Base-by-base conservation (phyloP, 2,329 filamentous ascomycete genomes). In the Clonostachys rosea region DNA sequence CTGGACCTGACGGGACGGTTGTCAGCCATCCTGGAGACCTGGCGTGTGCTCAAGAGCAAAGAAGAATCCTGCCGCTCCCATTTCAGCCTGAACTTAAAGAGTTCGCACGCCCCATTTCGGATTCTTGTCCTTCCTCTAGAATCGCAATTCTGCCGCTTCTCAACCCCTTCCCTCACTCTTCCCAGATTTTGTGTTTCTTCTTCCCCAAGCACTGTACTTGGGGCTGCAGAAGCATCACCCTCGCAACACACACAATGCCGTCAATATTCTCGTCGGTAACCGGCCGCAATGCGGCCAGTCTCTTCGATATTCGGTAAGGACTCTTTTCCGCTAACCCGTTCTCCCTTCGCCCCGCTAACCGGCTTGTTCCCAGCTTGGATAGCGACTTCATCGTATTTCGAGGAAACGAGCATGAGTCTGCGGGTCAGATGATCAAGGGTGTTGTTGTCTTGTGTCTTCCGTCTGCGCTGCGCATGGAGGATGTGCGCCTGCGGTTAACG, bases 351-450 rank as follows among this genome's bases (percentile, higher is more conserved):
- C 24, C 24, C 24, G 24, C 24, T 30, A 30, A 30, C 24, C 24
- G 34, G n/a, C 40, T 42, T 17, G 34, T 45, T 40, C 37, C 16
- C 58, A 91, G 88, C 45, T 78, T 91, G 50, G 86, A 91, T 45
- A 85, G 86, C 59, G 84, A 89, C 58, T 87, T 91, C 48, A 81
- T 92, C 49, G 84, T 92, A 33, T 86, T 94, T 52, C 84, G 88
- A 46, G 89, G 89, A 50, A 78, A 71, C 55, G 84, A 89, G 48
- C 76, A 87, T 61, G 89, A 92, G 61, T 86, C 88, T 42, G 80
- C 86, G 40, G 88, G 86, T 51, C 87, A 89, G 57, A 68, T 88
- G 46, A 69, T 94, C 54, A 87, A 85, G 59, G 89, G 89, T 42
- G 81, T 79, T 20, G 69, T 92, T 34, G 84, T 91, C 35, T 73